A percentile compares a stretch with the other conserved stretches of the same genome.
phyloP scores from a whole-genome alignment of 2,329 filamentous ascomycete species.

The Plenodomus tracheiphilus region DNA sequence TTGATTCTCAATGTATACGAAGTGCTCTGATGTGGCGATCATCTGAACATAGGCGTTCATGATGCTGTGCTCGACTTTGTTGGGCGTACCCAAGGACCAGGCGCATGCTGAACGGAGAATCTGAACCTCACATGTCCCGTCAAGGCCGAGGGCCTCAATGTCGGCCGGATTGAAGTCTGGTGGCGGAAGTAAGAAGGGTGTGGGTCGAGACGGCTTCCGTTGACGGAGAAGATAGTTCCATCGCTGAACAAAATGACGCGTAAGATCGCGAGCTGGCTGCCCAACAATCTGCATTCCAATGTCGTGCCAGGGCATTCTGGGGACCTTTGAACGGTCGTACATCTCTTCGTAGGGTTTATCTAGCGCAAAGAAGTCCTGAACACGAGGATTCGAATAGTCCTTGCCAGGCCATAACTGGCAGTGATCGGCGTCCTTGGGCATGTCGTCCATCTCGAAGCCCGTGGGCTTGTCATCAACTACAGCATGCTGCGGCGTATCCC shows the following conservation, averaged over 20 bases:
- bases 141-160: slow-evolving; percentile 82
- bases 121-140: slow-evolving; percentile 94
- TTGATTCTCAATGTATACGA: slow-evolving; percentile 98
- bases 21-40: slow-evolving; percentile 94
- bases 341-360: slow-evolving; percentile 97
- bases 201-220: slow-evolving; percentile 88
- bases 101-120: slow-evolving; percentile 86
- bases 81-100: slow-evolving; percentile 87
- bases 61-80: slow-evolving; percentile 89
- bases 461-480: slow-evolving; percentile 93
- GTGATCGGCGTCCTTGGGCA: slow-evolving; percentile 85
- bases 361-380: slow-evolving; percentile 91
- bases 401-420: slow-evolving; percentile 97
- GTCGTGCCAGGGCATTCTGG: slow-evolving; percentile 98
- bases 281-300: slow-evolving; percentile 97
- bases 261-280: slow-evolving; percentile 90
- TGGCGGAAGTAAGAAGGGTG: slow-evolving; percentile 89
- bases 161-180: slow-evolving; percentile 89
- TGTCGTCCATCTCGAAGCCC: slow-evolving; percentile 76
- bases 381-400: slow-evolving; percentile 95
- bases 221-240: slow-evolving; percentile 97
- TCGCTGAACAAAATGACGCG: slow-evolving; percentile 92
- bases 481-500: slow-evolving; percentile 93
- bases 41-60: slow-evolving; percentile 93
- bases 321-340: slow-evolving; percentile 88